Conservation (phyloP, 2,329 filamentous ascomycete species). For the Apiospora saccharicola region DNA sequence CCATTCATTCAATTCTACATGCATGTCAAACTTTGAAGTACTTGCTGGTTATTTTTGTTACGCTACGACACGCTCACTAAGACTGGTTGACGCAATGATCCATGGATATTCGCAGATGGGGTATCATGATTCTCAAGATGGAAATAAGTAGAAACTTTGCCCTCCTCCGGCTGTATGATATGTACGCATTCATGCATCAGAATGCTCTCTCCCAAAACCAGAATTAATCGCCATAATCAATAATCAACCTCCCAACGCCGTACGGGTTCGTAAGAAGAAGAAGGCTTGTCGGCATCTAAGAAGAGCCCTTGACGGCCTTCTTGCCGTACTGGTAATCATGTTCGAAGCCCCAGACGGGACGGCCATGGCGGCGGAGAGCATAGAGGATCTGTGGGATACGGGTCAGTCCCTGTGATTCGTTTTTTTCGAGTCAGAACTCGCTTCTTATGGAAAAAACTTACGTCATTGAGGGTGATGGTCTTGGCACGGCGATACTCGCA, state of each 20-base stretch:
- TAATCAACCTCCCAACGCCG: neutral
- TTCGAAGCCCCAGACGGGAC: constrained; percentile 67
- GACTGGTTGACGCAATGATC: neutral
- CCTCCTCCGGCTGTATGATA: neutral
- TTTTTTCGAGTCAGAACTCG: neutral
- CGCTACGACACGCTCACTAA: neutral
- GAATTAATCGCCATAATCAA: constrained; percentile 17
- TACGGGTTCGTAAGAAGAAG: neutral
- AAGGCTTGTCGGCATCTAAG: neutral
- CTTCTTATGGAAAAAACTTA: constrained; percentile 45
- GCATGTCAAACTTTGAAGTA: neutral
- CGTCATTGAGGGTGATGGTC: constrained; percentile 69
- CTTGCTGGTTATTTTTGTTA: too few relatives aligned
- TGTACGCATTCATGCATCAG: neutral
- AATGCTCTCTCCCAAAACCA: neutral
- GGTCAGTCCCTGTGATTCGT: neutral
- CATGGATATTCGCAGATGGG: neutral
- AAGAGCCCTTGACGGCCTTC: constrained; percentile 22
- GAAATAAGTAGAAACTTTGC: constrained; percentile 2
- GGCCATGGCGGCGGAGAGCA: constrained; percentile 54
- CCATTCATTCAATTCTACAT: constrained; percentile 16
- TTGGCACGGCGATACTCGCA: constrained; percentile 64
- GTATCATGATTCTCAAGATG: constrained; percentile 17
- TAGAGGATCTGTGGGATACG: constrained; percentile 58
- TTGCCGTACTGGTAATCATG: constrained; percentile 42